A percentile compares a stretch with the other conserved stretches of the same genome.
Conservation (phyloP, 345 rosid species). For the Camelina hispida region DNA sequence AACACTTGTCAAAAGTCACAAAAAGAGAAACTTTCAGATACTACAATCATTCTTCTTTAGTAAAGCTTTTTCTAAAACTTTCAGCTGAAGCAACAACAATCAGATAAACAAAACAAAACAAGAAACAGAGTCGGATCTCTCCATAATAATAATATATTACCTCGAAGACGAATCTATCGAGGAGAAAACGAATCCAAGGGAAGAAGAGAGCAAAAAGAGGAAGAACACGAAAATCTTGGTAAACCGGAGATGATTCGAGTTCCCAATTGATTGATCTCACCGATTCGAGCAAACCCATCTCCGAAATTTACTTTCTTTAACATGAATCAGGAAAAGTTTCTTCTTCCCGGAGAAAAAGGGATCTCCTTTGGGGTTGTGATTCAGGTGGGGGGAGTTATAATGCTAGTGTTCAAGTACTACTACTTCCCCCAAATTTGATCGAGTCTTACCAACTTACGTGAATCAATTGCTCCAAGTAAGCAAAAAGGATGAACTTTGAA, state of each 20-base stretch:
- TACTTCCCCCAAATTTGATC: neutral
- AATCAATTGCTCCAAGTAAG: neutral
- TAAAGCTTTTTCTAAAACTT: slow-evolving; percentile 20
- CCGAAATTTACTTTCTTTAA: slow-evolving; percentile 23
- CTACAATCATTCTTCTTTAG: slow-evolving; percentile 20
- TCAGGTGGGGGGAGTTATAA: neutral
- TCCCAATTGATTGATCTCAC: slow-evolving; percentile 68
- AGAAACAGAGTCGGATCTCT: neutral
- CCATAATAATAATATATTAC: slow-evolving; percentile 37
- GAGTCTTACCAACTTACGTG: slow-evolving; percentile 24
- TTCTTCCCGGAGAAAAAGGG: neutral
- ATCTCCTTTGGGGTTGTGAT: slow-evolving; percentile 13
- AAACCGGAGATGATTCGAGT: slow-evolving; percentile 72
- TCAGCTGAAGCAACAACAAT: slow-evolving; percentile 27
- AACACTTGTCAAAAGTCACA: neutral
- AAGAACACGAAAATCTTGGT: slow-evolving; percentile 68
- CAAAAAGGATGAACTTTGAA: slow-evolving; percentile 10
- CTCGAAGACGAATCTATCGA: slow-evolving; percentile 90
- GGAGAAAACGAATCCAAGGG: slow-evolving; percentile 76
- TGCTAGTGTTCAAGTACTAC: slow-evolving; percentile 8
- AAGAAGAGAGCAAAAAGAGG: slow-evolving; percentile 78
- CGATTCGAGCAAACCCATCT: slow-evolving; percentile 58
- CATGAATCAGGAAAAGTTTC: slow-evolving; percentile 5
- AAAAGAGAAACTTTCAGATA: slow-evolving; percentile 18
- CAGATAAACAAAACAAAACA: neutral